Evolutionary conservation across 176 grass and related monocot species (phyloP).

Genomic region (Cenchrus purpureus): DNA sequence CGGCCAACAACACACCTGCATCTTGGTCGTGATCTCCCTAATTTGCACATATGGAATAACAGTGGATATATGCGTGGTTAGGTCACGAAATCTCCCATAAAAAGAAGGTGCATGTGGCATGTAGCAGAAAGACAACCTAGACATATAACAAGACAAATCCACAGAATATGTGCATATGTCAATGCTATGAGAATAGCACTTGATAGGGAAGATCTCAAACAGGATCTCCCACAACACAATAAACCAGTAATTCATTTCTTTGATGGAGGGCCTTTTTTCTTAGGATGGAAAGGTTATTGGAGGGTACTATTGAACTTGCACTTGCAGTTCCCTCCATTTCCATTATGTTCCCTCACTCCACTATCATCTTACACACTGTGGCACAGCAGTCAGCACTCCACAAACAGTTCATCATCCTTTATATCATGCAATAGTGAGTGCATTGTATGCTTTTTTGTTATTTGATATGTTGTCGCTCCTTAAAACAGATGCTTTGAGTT

Average conservation of each 20-base stretch:
- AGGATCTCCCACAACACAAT: constrained; percentile 41
- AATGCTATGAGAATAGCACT: constrained; percentile 40
- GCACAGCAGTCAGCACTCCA: constrained; percentile 42
- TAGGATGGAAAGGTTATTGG: constrained; percentile 28
- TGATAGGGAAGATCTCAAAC: constrained; percentile 63
- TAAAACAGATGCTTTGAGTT: background rate
- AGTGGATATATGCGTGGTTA: constrained; percentile 50
- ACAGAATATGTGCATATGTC: constrained; percentile 42
- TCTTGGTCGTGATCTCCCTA: constrained; percentile 41
- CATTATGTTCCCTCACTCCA: constrained; percentile 46
- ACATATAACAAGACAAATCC: constrained; percentile 49
- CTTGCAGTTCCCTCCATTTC: constrained; percentile 51
- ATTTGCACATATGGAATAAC: constrained; percentile 33
- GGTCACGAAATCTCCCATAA: constrained; percentile 42
- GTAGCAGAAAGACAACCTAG: constrained; percentile 16
- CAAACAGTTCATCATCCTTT: constrained; percentile 42
- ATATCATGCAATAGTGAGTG: constrained; percentile 35
- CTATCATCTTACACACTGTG: constrained; percentile 43
- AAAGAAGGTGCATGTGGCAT: constrained; percentile 36
- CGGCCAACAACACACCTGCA: constrained; percentile 55
- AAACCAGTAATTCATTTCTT: constrained; percentile 37
- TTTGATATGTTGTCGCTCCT: constrained; percentile 24
- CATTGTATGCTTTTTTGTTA: constrained; percentile 28
- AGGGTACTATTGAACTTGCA: constrained; percentile 52
- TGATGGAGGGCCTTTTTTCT: constrained; percentile 23